Evolutionary conservation across 2,329 filamentous ascomycete species (phyloP).

Genomic region (Sclerotinia minor): DNA sequence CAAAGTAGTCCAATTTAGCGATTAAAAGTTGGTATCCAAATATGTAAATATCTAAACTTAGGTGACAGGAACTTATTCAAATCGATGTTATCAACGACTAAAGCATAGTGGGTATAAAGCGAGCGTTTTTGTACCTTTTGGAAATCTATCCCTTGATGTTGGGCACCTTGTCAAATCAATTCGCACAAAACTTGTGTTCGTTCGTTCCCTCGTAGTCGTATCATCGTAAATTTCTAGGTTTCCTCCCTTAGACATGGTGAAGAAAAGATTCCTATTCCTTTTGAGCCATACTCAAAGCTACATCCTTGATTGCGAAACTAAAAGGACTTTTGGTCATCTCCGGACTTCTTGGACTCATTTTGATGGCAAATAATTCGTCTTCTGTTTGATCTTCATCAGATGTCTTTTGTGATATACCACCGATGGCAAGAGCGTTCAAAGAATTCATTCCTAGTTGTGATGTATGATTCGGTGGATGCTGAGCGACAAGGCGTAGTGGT

Average conservation of each 20-base stretch:
- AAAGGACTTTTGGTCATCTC: slow-evolving; percentile 87
- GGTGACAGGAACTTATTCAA: not conserved
- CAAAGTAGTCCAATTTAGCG: not conserved
- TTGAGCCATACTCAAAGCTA: slow-evolving; percentile 36
- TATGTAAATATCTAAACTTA: slow-evolving; percentile 15
- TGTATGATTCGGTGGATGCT: slow-evolving; percentile 35
- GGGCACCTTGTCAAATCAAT: slow-evolving; percentile 6
- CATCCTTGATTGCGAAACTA: slow-evolving; percentile 47
- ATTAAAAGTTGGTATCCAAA: slow-evolving; percentile 13
- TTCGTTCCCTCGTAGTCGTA: slow-evolving; percentile 20
- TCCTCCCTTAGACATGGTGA: not conserved
- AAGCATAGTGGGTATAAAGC: slow-evolving; percentile 20
- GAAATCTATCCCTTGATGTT: slow-evolving; percentile 15
- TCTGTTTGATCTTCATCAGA: slow-evolving; percentile 55
- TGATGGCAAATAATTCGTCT: slow-evolving; percentile 84
- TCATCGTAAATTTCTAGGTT: not conserved
- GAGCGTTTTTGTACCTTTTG: slow-evolving; percentile 11
- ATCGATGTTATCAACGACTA: not conserved
- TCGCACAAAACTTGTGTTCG: slow-evolving; percentile 7
- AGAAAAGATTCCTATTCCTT: not conserved
- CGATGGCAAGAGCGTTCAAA: slow-evolving; percentile 44
- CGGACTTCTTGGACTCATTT: slow-evolving; percentile 81
- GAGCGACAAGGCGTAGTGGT: slow-evolving; percentile 41
- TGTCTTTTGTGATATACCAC: slow-evolving; percentile 38
- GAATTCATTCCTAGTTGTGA: slow-evolving; percentile 34